Conservation (phyloP, 805 yeast species). For the Kuraishia cidri region DNA sequence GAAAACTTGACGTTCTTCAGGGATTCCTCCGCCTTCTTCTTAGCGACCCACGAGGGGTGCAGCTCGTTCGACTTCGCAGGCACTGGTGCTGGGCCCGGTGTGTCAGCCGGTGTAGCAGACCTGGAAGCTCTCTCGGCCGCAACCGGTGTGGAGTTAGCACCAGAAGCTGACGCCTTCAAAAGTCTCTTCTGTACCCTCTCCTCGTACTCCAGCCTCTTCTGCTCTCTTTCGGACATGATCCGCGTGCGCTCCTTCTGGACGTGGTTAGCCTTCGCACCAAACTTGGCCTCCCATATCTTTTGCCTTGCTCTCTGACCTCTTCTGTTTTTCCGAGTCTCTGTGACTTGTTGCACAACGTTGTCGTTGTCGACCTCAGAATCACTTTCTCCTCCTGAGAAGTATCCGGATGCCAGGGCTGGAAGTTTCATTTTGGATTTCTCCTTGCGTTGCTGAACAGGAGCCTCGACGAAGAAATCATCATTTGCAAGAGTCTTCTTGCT, state of each 20-base stretch:
- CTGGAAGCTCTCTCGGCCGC: slow-evolving; percentile 3
- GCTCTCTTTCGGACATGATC: slow-evolving; percentile 44
- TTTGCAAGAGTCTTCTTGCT: slow-evolving; percentile 9
- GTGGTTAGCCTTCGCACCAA: slow-evolving; percentile 79
- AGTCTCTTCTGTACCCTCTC: slow-evolving; percentile 65
- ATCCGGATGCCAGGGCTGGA: slow-evolving; percentile 75
- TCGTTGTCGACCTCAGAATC: slow-evolving; percentile 46
- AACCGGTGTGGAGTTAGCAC: slow-evolving; percentile 6
- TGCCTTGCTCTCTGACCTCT: slow-evolving; percentile 97
- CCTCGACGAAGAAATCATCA: slow-evolving; percentile 40
- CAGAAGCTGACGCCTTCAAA: slow-evolving; percentile 26
- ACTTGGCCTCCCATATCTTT: slow-evolving; percentile 92
- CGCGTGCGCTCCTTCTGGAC: slow-evolving; percentile 57
- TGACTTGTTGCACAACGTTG: slow-evolving; percentile 39
- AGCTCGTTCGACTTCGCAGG: slow-evolving; percentile 21
- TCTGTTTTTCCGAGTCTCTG: slow-evolving; percentile 68
- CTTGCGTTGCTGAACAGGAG: slow-evolving; percentile 14
- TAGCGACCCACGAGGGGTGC: slow-evolving; percentile 99
- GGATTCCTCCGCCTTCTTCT: slow-evolving; percentile 62
- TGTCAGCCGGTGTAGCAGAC: slow-evolving; percentile 6
- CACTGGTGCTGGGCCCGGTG: slow-evolving; percentile 3
- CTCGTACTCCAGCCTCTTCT: slow-evolving; percentile 57
- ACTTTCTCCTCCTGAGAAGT: slow-evolving; percentile 70
- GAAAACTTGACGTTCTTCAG: slow-evolving; percentile 55
- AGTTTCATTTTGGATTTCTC: slow-evolving; percentile 27